phyloP scores from a whole-genome alignment of 345 rosid genomes.

The Salix purpurea region DNA sequence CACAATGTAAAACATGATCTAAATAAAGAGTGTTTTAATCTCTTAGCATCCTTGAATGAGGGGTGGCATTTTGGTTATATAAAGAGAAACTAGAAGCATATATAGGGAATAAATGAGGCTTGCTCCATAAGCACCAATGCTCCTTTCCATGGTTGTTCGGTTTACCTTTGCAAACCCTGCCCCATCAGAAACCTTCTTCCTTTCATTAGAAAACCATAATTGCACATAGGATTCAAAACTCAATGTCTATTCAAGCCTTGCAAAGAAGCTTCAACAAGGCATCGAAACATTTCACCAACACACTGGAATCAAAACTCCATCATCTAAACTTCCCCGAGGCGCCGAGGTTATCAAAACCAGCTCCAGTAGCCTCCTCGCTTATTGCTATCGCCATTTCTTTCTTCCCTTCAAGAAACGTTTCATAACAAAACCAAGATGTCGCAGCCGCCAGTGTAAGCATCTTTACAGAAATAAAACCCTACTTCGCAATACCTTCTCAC shows the following conservation, averaged over 20 bases:
- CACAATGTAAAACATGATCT: too few relatives aligned
- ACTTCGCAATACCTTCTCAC: slow-evolving; percentile 14
- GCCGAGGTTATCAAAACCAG: slow-evolving; percentile 22
- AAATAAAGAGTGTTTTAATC: too few relatives aligned
- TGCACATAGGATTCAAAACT: background rate
- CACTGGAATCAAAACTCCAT: slow-evolving; percentile 45
- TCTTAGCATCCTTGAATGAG: background rate
- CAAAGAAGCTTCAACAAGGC: slow-evolving; percentile 61
- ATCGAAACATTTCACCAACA: slow-evolving; percentile 46
- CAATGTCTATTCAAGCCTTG: slow-evolving; percentile 46
- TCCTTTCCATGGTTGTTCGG: background rate
- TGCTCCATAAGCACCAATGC: background rate
- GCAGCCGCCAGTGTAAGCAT: slow-evolving; percentile 8
- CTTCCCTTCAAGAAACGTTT: slow-evolving; percentile 42
- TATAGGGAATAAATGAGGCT: background rate
- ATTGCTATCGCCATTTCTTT: slow-evolving; percentile 41
- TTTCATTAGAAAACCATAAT: background rate
- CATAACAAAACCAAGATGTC: slow-evolving; percentile 17
- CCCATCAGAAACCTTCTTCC: background rate
- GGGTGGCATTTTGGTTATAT: background rate
- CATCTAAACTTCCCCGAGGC: slow-evolving; percentile 12
- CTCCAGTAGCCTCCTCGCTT: slow-evolving; percentile 38
- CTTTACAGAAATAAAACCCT: slow-evolving; percentile 26
- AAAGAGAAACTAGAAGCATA: background rate
- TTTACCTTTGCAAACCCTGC: background rate